phyloP scores from a whole-genome alignment of 129 eudicot genomes.

The Tagetes erecta region DNA sequence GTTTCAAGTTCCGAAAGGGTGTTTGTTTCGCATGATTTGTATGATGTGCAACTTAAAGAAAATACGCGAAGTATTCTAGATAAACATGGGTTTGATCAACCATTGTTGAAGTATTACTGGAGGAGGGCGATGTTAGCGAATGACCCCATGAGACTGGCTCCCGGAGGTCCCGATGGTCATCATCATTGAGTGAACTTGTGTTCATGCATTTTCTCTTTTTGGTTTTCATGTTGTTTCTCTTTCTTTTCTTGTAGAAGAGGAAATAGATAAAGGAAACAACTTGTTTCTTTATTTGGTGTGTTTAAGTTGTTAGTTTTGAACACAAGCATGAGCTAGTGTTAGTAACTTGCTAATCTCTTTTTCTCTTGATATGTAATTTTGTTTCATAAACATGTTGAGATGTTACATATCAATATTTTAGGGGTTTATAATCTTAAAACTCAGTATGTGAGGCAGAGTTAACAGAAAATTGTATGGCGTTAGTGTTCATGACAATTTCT shows the following conservation, averaged over 20 bases:
- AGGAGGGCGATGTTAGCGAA: slow-evolving; percentile 44
- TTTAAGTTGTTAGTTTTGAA: slow-evolving; percentile 20
- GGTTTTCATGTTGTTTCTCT: slow-evolving; percentile 15
- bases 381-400: no score
- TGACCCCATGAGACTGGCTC: slow-evolving; percentile 37
- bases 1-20: slow-evolving; percentile 28
- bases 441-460: no score
- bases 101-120: slow-evolving; percentile 39
- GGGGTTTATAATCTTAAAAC: no score
- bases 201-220: slow-evolving; percentile 3
- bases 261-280: slow-evolving; percentile 13
- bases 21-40: slow-evolving; percentile 22
- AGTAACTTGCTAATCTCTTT: no score
- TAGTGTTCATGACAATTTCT: no score
- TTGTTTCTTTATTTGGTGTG: slow-evolving; percentile 16
- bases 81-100: slow-evolving; percentile 42
- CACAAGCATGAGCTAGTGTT: no score
- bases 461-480: no score
- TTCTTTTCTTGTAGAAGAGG: slow-evolving; percentile 1
- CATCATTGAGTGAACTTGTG: slow-evolving; percentile 42
- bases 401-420: no score
- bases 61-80: slow-evolving; percentile 27
- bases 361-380: no score
- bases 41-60: slow-evolving; percentile 27
- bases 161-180: slow-evolving; percentile 59